Conservation (phyloP, 31 red algal genomes). For the Endocladia muricata region DNA sequence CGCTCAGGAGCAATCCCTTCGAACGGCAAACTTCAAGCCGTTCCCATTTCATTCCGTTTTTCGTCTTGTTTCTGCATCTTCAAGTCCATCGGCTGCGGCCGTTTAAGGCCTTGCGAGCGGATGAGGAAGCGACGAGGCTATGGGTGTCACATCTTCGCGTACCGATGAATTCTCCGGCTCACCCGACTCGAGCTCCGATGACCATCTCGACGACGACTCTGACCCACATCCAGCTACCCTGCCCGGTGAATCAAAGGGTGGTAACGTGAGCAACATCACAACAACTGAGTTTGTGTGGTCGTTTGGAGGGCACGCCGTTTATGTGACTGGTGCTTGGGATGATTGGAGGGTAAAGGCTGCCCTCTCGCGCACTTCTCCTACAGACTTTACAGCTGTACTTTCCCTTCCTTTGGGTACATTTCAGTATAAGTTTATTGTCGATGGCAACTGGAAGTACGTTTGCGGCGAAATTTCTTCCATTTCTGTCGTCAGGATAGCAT, state of each 20-base stretch:
- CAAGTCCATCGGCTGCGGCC: too few species aligned
- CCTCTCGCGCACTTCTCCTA: conserved; percentile 35
- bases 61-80: too few species aligned
- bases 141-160: conserved; percentile 68
- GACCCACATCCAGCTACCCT: conserved; percentile 12
- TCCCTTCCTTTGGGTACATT: conserved; percentile 56
- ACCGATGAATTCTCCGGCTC: conserved; percentile 39
- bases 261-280: conserved; percentile 24
- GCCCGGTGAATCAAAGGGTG: conserved; percentile 33
- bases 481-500: too few species aligned
- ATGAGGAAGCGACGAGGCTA: conserved; percentile 28
- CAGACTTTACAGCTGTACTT: conserved; percentile 48
- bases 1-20: too few species aligned
- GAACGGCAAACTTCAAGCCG: too few species aligned
- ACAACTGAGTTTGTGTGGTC: conserved; percentile 57
- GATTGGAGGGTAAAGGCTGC: conserved; percentile 48
- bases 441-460: conserved; percentile 74
- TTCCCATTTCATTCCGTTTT: too few species aligned
- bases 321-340: conserved; percentile 67
- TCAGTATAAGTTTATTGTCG: conserved; percentile 84
- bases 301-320: conserved; percentile 60
- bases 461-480: too few species aligned
- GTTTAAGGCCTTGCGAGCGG: too few species aligned
- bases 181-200: background rate
- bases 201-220: background rate